Conservation (phyloP, 2,329 filamentous ascomycete genomes). For the Pseudopithomyces maydicus region DNA sequence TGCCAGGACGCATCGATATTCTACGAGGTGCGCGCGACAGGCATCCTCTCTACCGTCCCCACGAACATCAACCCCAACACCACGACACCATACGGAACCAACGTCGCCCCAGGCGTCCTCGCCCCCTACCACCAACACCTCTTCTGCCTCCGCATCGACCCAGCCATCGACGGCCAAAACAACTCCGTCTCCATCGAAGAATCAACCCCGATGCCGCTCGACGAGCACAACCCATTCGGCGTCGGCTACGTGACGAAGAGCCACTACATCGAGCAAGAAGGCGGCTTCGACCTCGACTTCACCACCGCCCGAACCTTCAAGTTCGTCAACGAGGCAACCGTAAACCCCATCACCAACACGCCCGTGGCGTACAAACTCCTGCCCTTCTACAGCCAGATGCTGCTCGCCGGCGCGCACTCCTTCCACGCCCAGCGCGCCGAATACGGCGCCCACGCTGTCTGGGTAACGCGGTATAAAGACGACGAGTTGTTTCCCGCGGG, state of each 20-base stretch:
- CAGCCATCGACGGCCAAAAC: constrained; percentile 45
- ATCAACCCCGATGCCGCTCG: constrained; percentile 22
- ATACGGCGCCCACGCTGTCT: constrained; percentile 30
- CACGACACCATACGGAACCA: constrained; percentile 41
- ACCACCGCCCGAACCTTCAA: constrained; percentile 49
- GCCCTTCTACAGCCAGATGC: constrained; percentile 36
- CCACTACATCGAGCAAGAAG: constrained; percentile 15
- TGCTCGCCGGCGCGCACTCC: constrained; percentile 27
- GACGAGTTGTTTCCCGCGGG: constrained; percentile 31
- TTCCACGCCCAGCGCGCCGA: constrained; percentile 29
- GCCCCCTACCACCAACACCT: constrained; percentile 53
- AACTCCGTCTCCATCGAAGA: constrained; percentile 42
- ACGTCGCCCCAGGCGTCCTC: constrained; percentile 49
- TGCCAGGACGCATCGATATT: constrained; percentile 47
- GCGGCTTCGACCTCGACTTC: constrained; percentile 22
- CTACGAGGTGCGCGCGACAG: constrained; percentile 52
- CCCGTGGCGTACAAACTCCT: constrained; percentile 58
- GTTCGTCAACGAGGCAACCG: constrained; percentile 53
- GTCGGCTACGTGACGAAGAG: constrained; percentile 24
- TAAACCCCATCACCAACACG: constrained; percentile 56
- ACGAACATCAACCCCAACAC: constrained; percentile 43
- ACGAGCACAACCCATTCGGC: constrained; percentile 24
- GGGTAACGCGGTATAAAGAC: constrained; percentile 33
- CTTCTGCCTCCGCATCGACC: constrained; percentile 52
- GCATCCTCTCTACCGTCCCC: constrained; percentile 48